These are phyloP conservation scores for Aquilaria agallochum DNA, from an alignment of 441 rosid genomes.

Conservation along the genomic window DNA sequence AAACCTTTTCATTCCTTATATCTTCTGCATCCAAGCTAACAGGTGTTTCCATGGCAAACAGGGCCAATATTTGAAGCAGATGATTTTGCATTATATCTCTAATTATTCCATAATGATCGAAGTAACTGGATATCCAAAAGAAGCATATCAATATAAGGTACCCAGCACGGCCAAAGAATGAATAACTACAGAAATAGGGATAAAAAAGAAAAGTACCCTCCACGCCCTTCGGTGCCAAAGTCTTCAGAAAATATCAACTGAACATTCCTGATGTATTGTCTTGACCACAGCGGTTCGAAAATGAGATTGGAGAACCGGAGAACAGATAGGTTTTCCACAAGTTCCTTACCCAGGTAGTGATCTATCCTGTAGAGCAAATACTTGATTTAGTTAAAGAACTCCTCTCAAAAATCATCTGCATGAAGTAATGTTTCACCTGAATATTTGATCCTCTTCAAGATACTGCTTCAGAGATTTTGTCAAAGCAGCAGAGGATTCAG, in stretches of 20 bases:
- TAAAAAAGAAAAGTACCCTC: conserved; percentile 60
- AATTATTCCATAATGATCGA: conserved; percentile 88
- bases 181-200: neutral
- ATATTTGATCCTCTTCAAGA: conserved; percentile 85
- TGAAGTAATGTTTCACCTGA: conserved; percentile 49
- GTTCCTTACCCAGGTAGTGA: conserved; percentile 96
- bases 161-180: neutral
- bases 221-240: conserved; percentile 98
- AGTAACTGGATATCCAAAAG: conserved; percentile 51
- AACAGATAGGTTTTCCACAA: conserved; percentile 91
- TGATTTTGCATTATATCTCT: conserved; percentile 99
- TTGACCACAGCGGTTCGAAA: conserved; percentile 93
- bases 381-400: conserved; percentile 21
- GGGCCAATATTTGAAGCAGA: conserved; percentile 92
- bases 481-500: conserved; percentile 83
- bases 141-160: conserved; percentile 2
- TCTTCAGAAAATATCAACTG: conserved; percentile 97
- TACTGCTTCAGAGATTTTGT: conserved; percentile 78
- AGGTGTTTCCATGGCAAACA: conserved; percentile 98
- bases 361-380: conserved; percentile 64
- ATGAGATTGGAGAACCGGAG: conserved; percentile 96
- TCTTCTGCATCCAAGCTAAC: conserved; percentile 98
- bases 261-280: conserved; percentile 88
- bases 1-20: conserved; percentile 90
- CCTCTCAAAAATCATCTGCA: conserved; percentile 9